Base-by-base conservation (phyloP, 805 yeast genomes). In the Hanseniaspora clermontiae region DNA sequence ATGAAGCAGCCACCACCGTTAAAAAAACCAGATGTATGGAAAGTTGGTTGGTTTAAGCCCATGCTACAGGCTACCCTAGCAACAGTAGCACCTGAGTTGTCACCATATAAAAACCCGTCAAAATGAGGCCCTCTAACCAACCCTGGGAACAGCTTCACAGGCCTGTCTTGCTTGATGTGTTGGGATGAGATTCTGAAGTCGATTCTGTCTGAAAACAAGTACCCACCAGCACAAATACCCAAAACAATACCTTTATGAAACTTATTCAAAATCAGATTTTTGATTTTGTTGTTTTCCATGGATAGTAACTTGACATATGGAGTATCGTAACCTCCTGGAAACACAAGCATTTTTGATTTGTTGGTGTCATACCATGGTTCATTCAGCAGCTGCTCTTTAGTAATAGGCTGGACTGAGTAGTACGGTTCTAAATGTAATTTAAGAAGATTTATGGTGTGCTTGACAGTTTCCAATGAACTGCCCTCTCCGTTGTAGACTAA, bases 251-350 rank as follows among this genome's bases (percentile, higher is more conserved):
- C 99, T 34, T 97, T 98, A 55, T 74, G 73, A 20, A 53, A 53
- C 15, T 46, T 53, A 15, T 34, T 80, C 73, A 1, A 88, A 88
- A 61, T 75, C 88, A 51, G 79, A 79, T 31, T 71, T 67, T 59
- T 88, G 86, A 40, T 74, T 72, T 10, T 70, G n/a, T 20, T 31
- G 29, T 46, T 53, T 20, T 53, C 47, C 63, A 63, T 83, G 86
- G 0, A 89, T 87, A 1, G 68, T 70, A 1, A 95, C 91, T 75
- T 73, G 60, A 95, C 87, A 61, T 83, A 80, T 0, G 97, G 97
- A 51, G 88, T 71, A 66, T 93, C 98, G 0, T 97, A 97, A 8
- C 99, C 99, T 4, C 98, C 99, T 0, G 98, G 99, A 31, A 93
- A 68, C 1, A 89, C 95, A 45, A 93, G 65, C 60, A 87, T 72